Percentiles rank a stretch among this genome's conserved stretches.
Evolutionary conservation across 2,329 filamentous ascomycete species (phyloP).

Genomic region (Graphilbum ipis-grandicollis): DNA sequence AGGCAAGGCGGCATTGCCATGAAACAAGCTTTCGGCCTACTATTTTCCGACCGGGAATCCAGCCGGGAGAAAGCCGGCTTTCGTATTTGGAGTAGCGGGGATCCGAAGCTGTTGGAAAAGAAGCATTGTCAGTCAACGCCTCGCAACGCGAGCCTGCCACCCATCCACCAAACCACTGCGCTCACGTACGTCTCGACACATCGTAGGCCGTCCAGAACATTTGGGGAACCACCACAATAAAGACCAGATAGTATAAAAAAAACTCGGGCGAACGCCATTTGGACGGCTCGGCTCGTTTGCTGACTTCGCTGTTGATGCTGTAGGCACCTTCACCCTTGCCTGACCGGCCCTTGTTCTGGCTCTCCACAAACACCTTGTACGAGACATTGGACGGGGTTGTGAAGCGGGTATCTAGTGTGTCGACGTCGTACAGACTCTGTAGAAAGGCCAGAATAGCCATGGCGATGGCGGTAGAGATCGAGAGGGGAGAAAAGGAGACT

Average conservation of each 20-base stretch:
- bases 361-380: constrained; percentile 29
- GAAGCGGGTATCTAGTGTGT: constrained; percentile 29
- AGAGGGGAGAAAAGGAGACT: neutral
- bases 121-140: neutral
- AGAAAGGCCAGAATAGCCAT: constrained; percentile 25
- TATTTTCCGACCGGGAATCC: constrained; percentile 84
- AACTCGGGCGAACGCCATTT: constrained; percentile 84
- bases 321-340: no score
- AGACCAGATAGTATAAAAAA: constrained; percentile 57
- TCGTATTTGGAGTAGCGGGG: constrained; percentile 65
- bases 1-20: neutral
- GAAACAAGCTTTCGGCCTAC: constrained; percentile 27
- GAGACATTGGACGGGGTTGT: constrained; percentile 51
- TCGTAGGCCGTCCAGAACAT: constrained; percentile 88
- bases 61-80: constrained; percentile 56
- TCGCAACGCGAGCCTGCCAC: no score
- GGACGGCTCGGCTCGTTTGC: constrained; percentile 33
- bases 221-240: constrained; percentile 49
- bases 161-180: no score
- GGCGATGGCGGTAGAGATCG: neutral
- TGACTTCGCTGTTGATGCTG: constrained; percentile 14
- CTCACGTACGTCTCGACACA: constrained; percentile 61
- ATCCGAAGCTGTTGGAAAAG: constrained; percentile 44
- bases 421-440: constrained; percentile 31
- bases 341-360: constrained; percentile 22